A percentile compares a stretch with the other conserved stretches of the same genome.
These are phyloP conservation scores for Vitis riparia DNA, from an alignment of 164 flowering plant species.

Conservation along the genomic window DNA sequence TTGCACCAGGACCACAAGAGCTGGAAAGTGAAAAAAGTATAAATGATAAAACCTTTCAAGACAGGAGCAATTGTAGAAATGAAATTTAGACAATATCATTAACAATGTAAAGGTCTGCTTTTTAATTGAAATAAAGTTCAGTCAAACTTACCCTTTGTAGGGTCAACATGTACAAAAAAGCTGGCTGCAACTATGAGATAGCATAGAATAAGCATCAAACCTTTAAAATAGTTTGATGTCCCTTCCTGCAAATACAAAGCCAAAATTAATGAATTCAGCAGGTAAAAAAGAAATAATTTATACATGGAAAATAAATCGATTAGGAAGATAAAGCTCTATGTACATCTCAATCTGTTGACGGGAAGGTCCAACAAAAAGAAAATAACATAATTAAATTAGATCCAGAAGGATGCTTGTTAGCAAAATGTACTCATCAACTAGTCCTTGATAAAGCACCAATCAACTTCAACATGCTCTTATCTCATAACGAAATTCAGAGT, in stretches of 20 bases:
- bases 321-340: too few relatives aligned
- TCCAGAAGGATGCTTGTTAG: too few relatives aligned
- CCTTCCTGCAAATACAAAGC: constrained; percentile 52
- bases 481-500: too few relatives aligned
- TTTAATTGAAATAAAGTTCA: neutral
- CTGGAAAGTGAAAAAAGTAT: neutral
- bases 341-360: too few relatives aligned
- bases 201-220: constrained; percentile 66
- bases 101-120: neutral
- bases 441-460: too few relatives aligned
- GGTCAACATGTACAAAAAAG: constrained; percentile 66
- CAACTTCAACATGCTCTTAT: too few relatives aligned
- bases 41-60: neutral
- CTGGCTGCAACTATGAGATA: constrained; percentile 75
- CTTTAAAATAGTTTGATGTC: constrained; percentile 16
- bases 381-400: too few relatives aligned
- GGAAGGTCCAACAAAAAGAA: too few relatives aligned
- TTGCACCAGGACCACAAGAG: neutral
- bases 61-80: neutral
- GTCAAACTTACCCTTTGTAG: constrained; percentile 27
- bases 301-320: neutral
- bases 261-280: neutral
- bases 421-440: too few relatives aligned
- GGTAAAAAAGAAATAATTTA: neutral
- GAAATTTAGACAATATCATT: neutral